Evolutionary conservation across 108 stramenopile genomes (phyloP).

Genomic region (Fragilaria radians): DNA sequence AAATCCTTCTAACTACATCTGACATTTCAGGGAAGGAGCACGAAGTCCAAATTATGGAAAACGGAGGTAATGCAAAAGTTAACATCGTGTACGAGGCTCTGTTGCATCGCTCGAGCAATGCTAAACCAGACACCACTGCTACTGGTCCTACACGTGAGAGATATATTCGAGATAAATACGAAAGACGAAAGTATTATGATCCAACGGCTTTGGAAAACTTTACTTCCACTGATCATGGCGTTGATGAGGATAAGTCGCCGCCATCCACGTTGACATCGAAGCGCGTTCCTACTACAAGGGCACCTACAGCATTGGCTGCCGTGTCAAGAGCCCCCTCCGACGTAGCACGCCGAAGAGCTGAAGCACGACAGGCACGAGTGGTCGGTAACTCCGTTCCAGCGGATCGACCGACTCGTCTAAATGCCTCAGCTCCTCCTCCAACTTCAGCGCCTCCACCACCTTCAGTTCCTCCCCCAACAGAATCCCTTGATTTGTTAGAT

Average conservation of each 20-base stretch:
- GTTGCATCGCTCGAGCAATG: conserved; percentile 34
- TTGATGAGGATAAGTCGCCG: background rate
- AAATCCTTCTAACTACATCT: background rate
- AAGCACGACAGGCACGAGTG: conserved; percentile 38
- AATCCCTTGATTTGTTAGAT: conserved; percentile 29
- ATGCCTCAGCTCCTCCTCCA: conserved; percentile 20
- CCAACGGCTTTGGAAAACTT: conserved; percentile 27
- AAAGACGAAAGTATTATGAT: conserved; percentile 84
- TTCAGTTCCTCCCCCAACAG: too few relatives aligned
- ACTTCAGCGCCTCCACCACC: conserved; percentile 26
- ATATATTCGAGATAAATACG: conserved; percentile 91
- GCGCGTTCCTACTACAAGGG: conserved; percentile 18
- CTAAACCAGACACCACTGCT: conserved; percentile 63
- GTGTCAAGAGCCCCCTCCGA: conserved; percentile 56
- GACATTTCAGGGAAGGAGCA: conserved; percentile 68
- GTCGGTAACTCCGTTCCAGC: conserved; percentile 13
- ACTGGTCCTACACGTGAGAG: conserved; percentile 73
- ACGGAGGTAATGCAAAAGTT: conserved; percentile 84
- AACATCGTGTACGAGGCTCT: conserved; percentile 82
- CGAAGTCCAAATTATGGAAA: conserved; percentile 88
- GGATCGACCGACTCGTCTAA: conserved; percentile 24
- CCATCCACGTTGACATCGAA: too few relatives aligned
- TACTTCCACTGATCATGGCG: conserved; percentile 3
- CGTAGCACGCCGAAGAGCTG: conserved; percentile 60
- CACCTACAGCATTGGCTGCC: conserved; percentile 6